Evolutionary conservation across 148 eudicot genomes (phyloP).

Genomic region (Fagopyrum tataricum): DNA sequence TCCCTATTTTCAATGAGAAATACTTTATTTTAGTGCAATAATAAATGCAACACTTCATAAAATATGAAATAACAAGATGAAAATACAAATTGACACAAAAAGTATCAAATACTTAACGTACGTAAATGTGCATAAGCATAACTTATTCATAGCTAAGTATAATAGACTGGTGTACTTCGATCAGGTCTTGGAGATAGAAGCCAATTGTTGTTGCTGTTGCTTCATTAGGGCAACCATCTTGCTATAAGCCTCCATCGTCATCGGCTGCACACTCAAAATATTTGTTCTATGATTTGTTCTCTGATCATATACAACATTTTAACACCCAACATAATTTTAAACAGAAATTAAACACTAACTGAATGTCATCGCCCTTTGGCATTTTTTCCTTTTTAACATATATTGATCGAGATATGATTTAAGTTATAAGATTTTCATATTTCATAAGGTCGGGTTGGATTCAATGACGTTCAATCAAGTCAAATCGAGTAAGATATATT

Average conservation of each 20-base stretch:
- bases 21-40: too few species aligned
- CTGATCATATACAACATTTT: too few species aligned
- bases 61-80: not conserved
- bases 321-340: not conserved
- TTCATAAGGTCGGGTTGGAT: too few species aligned
- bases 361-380: too few species aligned
- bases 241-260: constrained; percentile 64
- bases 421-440: too few species aligned
- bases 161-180: not conserved
- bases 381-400: too few species aligned
- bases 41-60: not conserved
- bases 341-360: too few species aligned
- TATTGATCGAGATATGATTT: too few species aligned
- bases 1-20: too few species aligned
- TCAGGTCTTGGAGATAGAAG: constrained; percentile 7
- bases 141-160: not conserved
- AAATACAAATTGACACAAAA: not conserved
- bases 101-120: not conserved
- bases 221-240: constrained; percentile 62
- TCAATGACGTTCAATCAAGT: too few species aligned
- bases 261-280: constrained; percentile 35
- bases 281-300: not conserved
- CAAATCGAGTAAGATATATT: too few species aligned
- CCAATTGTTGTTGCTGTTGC: constrained; percentile 37
- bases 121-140: not conserved